Conservation (phyloP, 2,329 filamentous ascomycete species). For the Colletotrichum euphorbiae region DNA sequence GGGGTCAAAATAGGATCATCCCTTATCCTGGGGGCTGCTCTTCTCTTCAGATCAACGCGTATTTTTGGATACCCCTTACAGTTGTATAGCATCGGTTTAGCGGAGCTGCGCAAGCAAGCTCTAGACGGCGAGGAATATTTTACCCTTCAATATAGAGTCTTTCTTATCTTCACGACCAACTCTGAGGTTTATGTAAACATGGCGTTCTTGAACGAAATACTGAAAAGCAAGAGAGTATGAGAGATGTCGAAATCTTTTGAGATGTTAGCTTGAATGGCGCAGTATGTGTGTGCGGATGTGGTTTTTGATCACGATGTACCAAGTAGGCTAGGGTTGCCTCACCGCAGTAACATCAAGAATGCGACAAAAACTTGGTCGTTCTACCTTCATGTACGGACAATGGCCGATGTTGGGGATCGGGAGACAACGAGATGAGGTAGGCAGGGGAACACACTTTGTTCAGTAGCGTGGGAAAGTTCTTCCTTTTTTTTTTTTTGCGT, state of each 20-base stretch:
- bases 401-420: not conserved
- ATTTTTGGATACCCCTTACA: slow-evolving; percentile 32
- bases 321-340: not conserved
- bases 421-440: not conserved
- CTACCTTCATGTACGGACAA: not conserved
- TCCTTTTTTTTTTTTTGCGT: not conserved
- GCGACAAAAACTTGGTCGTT: not conserved
- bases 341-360: not conserved
- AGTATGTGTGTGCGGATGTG: not conserved
- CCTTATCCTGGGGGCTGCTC: not conserved
- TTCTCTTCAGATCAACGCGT: slow-evolving; percentile 17
- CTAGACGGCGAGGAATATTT: not conserved
- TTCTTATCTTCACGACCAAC: slow-evolving; percentile 14
- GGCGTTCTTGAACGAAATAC: not conserved
- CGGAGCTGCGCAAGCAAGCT: not conserved
- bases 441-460: not conserved
- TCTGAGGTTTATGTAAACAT: not conserved
- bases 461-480: not conserved
- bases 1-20: not conserved
- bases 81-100: slow-evolving; percentile 5
- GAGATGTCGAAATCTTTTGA: not conserved
- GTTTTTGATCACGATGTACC: not conserved
- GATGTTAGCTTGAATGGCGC: not conserved
- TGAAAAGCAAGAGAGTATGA: not conserved
- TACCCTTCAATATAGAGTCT: not conserved